Evolutionary conservation across 164 flowering plant genomes (phyloP).

Genomic region (Stephania cephalantha): DNA sequence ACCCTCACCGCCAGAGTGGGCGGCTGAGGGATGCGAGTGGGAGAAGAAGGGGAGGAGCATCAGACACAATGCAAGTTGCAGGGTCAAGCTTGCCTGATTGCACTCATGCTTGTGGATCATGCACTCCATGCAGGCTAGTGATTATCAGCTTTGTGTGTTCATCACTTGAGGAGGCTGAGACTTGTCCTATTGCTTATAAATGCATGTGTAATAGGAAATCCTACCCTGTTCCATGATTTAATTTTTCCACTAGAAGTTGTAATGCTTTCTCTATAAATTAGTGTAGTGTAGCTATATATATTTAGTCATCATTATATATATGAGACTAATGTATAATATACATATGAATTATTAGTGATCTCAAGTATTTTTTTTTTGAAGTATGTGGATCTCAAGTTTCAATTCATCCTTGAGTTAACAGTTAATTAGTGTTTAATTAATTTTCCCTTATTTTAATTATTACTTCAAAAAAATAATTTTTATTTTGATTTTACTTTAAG

Average conservation of each 20-base stretch:
- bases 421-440: no score
- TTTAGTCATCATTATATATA: not conserved
- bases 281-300: not conserved
- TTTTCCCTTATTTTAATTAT: no score
- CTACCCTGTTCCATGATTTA: constrained; percentile 65
- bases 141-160: constrained; percentile 85
- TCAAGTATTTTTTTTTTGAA: no score
- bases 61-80: constrained; percentile 51
- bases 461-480: no score
- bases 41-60: constrained; percentile 17
- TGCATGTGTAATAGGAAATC: constrained; percentile 81
- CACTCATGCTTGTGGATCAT: constrained; percentile 84
- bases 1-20: not conserved
- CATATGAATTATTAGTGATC: not conserved
- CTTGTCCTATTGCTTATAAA: constrained; percentile 83
- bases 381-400: no score
- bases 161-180: constrained; percentile 65
- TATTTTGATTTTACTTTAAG: no score
- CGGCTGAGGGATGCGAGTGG: constrained; percentile 2
- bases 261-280: no score
- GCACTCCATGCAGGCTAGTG: constrained; percentile 72
- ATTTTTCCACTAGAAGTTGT: not conserved
- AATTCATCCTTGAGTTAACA: no score
- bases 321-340: not conserved
- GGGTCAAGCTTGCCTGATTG: constrained; percentile 87